Evolutionary conservation across 352 stramenopile species (phyloP), one percentile per base, ranked within the genome.

Genomic region (Phytophthora boehmeriae): DNA sequence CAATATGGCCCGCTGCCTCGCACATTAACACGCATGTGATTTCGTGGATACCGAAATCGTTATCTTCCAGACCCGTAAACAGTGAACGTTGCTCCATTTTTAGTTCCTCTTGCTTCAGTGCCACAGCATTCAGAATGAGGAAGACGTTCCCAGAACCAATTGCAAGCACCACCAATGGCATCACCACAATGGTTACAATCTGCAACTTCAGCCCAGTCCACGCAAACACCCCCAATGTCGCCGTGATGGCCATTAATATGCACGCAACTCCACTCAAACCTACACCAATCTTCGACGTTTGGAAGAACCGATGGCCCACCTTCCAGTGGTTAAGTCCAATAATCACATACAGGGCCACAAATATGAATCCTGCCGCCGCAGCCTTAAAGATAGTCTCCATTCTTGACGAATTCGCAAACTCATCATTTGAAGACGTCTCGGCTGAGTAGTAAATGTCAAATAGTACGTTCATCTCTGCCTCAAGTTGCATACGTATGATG

Each of bases 81-180:
- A 90, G 45, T 20, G 59, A 76, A 8, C 61, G 65, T 28, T 84
- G 73, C 32, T 86, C 73, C 34, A 71, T 73, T 32, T 73, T 63
- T 14, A 86, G 32, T 42, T 80, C 68, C 6, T 71, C 39, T 48
- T 92, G 74, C 50, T 80, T 85, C 27, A 78, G 39, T 13, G 72
- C 71, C 6, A 90, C 42, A 20, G 82, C 75, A 53, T 89, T 66
- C 8, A 92, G 69, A 35, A 93, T 68, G 16, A 88, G 58, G 50
- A 91, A 91, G 30, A 92, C 81, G 38, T 90, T 88, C 27, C 85
- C 79, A 8, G 87, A 75, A n/a, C 80, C 78, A 36, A 93, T 89
- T 1, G 76, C 82, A 0, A 93, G 63, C 27, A 76, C 78, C 38
- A 92, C 55, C 53, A 91, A 72, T 30, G 85, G 85, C 30, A 90